phyloP scores from a whole-genome alignment of 495 filamentous ascomycete species.

The Clohesyomyces aquaticus region DNA sequence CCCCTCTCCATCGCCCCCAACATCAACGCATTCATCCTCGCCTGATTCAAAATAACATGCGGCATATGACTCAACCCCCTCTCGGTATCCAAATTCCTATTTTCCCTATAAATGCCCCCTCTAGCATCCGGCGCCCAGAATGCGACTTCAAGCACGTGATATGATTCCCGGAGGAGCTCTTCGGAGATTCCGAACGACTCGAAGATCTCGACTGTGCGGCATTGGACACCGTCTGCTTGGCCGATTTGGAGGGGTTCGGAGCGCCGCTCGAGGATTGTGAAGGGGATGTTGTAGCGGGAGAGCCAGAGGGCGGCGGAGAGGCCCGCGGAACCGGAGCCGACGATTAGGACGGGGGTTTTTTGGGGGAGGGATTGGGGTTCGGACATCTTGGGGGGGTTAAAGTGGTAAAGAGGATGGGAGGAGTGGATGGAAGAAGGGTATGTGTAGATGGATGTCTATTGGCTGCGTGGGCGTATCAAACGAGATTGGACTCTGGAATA shows the following conservation, averaged over 20 bases:
- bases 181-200: constrained; percentile 76
- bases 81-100: constrained; percentile 63
- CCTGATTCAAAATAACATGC: constrained; percentile 79
- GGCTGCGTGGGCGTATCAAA: too few species aligned
- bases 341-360: constrained; percentile 61
- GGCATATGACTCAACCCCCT: constrained; percentile 68
- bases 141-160: constrained; percentile 66
- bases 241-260: constrained; percentile 64
- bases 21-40: constrained; percentile 67
- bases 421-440: too few species aligned
- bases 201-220: constrained; percentile 78
- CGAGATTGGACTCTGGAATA: too few species aligned
- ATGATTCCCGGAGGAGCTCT: constrained; percentile 70
- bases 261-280: constrained; percentile 66
- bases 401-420: too few species aligned
- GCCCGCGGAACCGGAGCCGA: constrained; percentile 70
- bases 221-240: constrained; percentile 83
- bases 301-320: constrained; percentile 71
- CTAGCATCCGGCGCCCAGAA: constrained; percentile 47
- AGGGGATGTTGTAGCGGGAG: constrained; percentile 61
- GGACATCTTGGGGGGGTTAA: background rate
- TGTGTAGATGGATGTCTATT: too few species aligned
- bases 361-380: background rate
- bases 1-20: constrained; percentile 54
- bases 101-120: constrained; percentile 56